Base-by-base conservation (phyloP, 164 flowering plant species). In the Macadamia integrifolia region DNA sequence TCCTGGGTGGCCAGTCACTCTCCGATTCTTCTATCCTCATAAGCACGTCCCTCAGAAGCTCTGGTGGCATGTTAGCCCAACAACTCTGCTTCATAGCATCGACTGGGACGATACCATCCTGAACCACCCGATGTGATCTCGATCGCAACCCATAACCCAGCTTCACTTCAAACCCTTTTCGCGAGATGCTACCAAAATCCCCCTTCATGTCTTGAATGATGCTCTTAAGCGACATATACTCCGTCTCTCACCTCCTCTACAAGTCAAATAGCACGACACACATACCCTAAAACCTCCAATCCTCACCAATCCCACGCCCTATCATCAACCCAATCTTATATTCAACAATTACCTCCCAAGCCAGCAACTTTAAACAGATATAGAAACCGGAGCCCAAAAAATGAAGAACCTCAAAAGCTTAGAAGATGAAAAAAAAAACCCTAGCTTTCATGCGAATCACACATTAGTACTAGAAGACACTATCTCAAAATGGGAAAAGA, bases 31-130 rank as follows among this genome's bases (percentile, higher is more conserved):
- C 98, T 15, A 94, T 80, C 71, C 86, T 82, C 52, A 70, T 30
- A 29, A 94, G 70, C 17, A 92, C 89, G 60, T 94, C 98, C 65
- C 91, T 78, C 35, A 94, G 78, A 56, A 94, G 80, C 80, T 94
- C 98, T 30, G 80, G 85, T 0, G 98, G 98, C 83, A 94, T 77
- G 73, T 87, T 81, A 12, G 96, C 86, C 96, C 97, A 93, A 65
- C 85, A 82, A 50, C 91, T 87, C 74, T 83, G 85, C 71, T 82
- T 74, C 61, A 78, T 46, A 53, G 72, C 75, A 61, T 81, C 81
- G 14, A 66, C 64, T 7, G 49, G 72, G 31, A 75, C 62, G 15
- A 69, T 55, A 60, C 72, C 59, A 75, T 87, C 91, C 69, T 82
- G 87, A 31, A 86, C 92, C 58, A 77, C 88, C 30, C 95, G 76